Conservation (phyloP, 768 basidiomycete species). For the Cantharellus cinnabarinus region DNA sequence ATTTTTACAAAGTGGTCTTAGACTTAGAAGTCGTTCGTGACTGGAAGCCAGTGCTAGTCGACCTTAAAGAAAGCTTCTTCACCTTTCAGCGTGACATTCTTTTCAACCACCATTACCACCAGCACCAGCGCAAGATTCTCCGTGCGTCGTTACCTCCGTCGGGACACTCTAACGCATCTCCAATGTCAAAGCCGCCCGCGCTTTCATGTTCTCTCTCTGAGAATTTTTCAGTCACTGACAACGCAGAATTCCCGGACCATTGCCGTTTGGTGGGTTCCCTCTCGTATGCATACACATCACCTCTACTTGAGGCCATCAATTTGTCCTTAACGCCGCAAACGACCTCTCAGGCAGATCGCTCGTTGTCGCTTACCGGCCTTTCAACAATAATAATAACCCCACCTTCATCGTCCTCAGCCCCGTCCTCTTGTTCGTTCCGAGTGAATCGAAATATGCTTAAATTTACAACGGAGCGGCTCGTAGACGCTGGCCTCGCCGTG, state of each 20-base stretch:
- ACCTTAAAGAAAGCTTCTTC: constrained; percentile 76
- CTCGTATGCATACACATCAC: constrained; percentile 81
- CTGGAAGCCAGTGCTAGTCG: constrained; percentile 72
- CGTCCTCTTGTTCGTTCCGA: constrained; percentile 36
- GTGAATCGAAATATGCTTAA: constrained; percentile 80
- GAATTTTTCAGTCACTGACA: not conserved
- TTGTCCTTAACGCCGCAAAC: constrained; percentile 82
- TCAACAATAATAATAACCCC: constrained; percentile 76
- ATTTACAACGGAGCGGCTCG: constrained; percentile 78
- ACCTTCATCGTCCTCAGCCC: constrained; percentile 38
- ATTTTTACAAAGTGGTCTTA: constrained; percentile 89
- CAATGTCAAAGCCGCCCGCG: constrained; percentile 5
- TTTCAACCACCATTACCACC: constrained; percentile 73
- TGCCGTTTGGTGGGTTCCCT: constrained; percentile 57
- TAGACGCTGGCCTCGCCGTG: constrained; percentile 81
- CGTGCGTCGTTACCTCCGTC: constrained; percentile 9
- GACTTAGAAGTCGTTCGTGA: constrained; percentile 76
- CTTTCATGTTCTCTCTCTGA: not conserved
- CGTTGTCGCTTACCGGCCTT: constrained; percentile 70
- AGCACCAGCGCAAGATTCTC: constrained; percentile 19
- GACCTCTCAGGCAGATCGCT: constrained; percentile 88
- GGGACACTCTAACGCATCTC: constrained; percentile 20
- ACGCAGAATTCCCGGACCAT: constrained; percentile 19
- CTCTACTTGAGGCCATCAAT: constrained; percentile 88
- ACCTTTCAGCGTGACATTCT: constrained; percentile 83